Conservation (phyloP, 352 stramenopile genomes). For the Pythium brachiatum region DNA sequence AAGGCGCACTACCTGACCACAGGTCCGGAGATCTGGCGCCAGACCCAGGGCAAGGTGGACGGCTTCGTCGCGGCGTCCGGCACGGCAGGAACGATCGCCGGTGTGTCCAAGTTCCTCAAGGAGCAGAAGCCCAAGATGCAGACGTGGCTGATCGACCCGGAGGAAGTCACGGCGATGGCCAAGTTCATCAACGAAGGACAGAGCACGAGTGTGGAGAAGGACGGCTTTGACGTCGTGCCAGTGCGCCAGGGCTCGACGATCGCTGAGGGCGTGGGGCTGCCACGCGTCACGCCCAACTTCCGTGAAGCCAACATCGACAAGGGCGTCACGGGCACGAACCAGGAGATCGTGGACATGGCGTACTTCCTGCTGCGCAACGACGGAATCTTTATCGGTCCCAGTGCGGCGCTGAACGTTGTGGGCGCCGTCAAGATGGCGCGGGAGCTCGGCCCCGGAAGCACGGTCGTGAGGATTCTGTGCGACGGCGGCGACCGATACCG, state of each 20-base stretch:
- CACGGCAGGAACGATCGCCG: slow-evolving; percentile 93
- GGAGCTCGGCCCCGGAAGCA: slow-evolving; percentile 60
- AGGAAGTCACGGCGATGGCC: slow-evolving; percentile 82
- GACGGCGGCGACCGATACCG: slow-evolving; percentile 78
- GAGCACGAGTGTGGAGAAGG: slow-evolving; percentile 69
- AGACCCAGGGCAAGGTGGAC: slow-evolving; percentile 87
- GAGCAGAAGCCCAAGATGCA: slow-evolving; percentile 55
- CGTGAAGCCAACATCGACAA: slow-evolving; percentile 87
- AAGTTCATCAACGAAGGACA: slow-evolving; percentile 74
- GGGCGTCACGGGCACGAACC: slow-evolving; percentile 89
- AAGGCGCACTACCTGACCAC: slow-evolving; percentile 72
- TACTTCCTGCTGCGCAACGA: slow-evolving; percentile 90
- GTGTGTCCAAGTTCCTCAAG: slow-evolving; percentile 93
- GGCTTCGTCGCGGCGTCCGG: slow-evolving; percentile 89
- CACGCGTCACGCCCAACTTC: slow-evolving; percentile 92
- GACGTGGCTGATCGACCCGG: slow-evolving; percentile 79
- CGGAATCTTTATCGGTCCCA: slow-evolving; percentile 91
- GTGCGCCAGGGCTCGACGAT: slow-evolving; percentile 84
- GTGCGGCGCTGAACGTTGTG: slow-evolving; percentile 72
- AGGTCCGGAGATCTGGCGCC: slow-evolving; percentile 87
- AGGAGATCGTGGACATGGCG: slow-evolving; percentile 94
- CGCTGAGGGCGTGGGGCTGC: slow-evolving; percentile 93
- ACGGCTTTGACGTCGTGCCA: slow-evolving; percentile 87
- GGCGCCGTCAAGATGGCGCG: slow-evolving; percentile 81
- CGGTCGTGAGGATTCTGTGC: slow-evolving; percentile 79